phyloP scores from a whole-genome alignment of 768 basidiomycete species.

The Tulasnella sp. region DNA sequence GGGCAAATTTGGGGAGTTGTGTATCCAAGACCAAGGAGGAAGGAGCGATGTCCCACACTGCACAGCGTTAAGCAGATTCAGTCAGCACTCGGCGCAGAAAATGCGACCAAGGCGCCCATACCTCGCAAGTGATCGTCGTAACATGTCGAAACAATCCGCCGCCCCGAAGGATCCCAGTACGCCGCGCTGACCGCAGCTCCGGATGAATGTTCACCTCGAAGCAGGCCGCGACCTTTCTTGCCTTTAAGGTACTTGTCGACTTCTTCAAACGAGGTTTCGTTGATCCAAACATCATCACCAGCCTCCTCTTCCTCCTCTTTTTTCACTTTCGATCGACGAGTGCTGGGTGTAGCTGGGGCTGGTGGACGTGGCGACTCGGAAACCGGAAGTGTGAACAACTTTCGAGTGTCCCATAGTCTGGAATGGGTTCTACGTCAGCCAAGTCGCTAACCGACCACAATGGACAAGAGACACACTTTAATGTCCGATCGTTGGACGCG shows the following conservation, averaged over 20 bases:
- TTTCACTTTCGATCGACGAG: constrained; percentile 40
- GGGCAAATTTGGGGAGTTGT: constrained; percentile 64
- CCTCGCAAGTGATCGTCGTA: constrained; percentile 78
- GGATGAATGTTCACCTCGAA: constrained; percentile 70
- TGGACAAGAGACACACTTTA: constrained; percentile 58
- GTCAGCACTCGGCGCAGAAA: neutral
- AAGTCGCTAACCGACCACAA: neutral
- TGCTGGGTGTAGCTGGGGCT: constrained; percentile 35
- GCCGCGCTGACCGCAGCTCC: constrained; percentile 80
- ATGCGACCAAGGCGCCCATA: constrained; percentile 47
- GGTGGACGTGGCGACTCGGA: constrained; percentile 40
- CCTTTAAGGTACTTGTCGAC: constrained; percentile 52
- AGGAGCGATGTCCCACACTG: constrained; percentile 78
- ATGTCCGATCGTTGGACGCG: constrained; percentile 69
- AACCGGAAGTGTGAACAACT: constrained; percentile 54
- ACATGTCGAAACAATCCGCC: constrained; percentile 78
- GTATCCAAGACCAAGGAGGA: constrained; percentile 49
- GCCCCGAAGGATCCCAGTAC: constrained; percentile 83
- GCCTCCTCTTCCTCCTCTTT: constrained; percentile 35
- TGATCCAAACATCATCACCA: constrained; percentile 11
- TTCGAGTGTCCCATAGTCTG: constrained; percentile 82
- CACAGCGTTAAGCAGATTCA: neutral
- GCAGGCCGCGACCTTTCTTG: constrained; percentile 55
- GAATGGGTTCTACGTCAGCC: neutral
- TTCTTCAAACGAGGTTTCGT: constrained; percentile 35